Base-by-base conservation (phyloP, 2,329 filamentous ascomycete genomes). In the Calonectria pseudoreteaudii region DNA sequence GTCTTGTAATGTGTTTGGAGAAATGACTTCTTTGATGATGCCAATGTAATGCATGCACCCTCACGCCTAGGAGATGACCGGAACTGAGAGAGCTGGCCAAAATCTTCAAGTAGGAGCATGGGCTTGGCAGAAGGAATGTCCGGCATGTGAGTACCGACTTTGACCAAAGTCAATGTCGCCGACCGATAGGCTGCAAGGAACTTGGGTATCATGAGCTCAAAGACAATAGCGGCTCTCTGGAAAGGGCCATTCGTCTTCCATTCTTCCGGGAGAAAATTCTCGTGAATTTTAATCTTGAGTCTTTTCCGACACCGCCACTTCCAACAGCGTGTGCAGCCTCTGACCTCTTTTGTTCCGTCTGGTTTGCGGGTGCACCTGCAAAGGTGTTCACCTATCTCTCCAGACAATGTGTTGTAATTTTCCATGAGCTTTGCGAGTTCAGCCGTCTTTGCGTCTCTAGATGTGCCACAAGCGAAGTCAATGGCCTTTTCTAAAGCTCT, bases 201-300 rank as follows among this genome's bases (percentile, higher is more conserved):
- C n/a, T 41, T 41, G 26, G 56, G 56, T 18, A 41, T 62, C 36
- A 41, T 62, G 20, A 62, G 34, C 23, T 62, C 56, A 20, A 62
- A 62, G 8, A 41, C 36, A 20, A 62, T 20, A 16, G 83, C 83
- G 1, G 74, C 71, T 0, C 88, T 81, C 72, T 89, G 87, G 36
- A 88, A 88, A 0, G 88, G 75, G 0, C 6, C 81, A 81, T 44
- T 85, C 84, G 0, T 82, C 80, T 18, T 82, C 66, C 3, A 79
- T 2, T 71, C 79, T 0, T 79, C 68, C 0, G 87, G 87, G 0
- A 89, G 80, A 0, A 82, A 84, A 5, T 87, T 79, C 47, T 89
- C 87, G 28, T 84, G 85, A 0, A 83, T 81, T 1, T 74, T 66
- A 14, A 88, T 87, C 0, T 69, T 62, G 77, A 56, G 88, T 81